phyloP scores from a whole-genome alignment of 140 eudicot genomes.

The Anethum foeniculum region DNA sequence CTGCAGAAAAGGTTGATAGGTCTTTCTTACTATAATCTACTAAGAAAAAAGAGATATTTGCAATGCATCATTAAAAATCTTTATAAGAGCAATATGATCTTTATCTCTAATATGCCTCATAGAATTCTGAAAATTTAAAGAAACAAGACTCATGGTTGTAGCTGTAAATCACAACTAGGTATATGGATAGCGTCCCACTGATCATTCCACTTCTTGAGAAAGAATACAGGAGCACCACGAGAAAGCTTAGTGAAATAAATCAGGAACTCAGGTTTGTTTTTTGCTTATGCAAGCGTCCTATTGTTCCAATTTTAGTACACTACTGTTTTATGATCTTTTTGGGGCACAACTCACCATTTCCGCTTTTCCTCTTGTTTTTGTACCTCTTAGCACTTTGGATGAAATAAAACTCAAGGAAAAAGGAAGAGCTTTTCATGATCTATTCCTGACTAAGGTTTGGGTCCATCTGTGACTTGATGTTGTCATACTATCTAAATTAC shows the following conservation, averaged over 20 bases:
- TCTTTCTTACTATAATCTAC: not conserved
- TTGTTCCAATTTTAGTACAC: not conserved
- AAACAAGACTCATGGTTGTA: constrained; percentile 7
- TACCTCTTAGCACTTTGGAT: constrained; percentile 52
- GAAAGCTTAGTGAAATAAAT: constrained; percentile 72
- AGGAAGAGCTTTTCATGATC: constrained; percentile 83
- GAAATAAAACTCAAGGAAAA: constrained; percentile 87
- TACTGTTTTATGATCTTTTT: not conserved
- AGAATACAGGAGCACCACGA: constrained; percentile 64
- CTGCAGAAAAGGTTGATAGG: constrained; percentile 58
- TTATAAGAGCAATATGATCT: not conserved
- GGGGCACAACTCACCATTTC: constrained; percentile 4
- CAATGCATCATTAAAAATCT: not conserved
- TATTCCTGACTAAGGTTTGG: constrained; percentile 78
- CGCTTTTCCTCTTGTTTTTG: not conserved
- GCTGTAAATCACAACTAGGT: constrained; percentile 34
- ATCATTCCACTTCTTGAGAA: constrained; percentile 95
- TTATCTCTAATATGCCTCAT: not conserved
- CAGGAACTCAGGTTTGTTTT: constrained; percentile 73
- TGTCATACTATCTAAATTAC: not conserved
- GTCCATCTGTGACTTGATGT: not conserved
- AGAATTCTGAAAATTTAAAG: not conserved
- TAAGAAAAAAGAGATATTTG: not conserved
- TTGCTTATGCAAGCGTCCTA: constrained; percentile 2
- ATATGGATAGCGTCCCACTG: constrained; percentile 81